Conservation (phyloP, 768 basidiomycete species). For the Termitomyces sp. region DNA sequence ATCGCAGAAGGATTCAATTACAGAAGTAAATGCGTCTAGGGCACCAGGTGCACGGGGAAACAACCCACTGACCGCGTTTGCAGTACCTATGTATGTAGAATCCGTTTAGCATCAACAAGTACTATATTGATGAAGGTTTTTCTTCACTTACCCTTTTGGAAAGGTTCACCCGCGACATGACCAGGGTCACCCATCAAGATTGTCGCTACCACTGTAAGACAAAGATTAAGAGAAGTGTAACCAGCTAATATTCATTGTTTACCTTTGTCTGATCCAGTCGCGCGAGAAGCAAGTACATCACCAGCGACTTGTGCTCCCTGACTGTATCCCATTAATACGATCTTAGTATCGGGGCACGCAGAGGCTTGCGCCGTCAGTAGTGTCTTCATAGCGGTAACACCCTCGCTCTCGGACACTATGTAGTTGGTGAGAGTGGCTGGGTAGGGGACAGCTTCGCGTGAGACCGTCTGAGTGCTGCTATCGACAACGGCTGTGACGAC, state of each 20-base stretch:
- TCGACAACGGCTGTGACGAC: conserved; percentile 10
- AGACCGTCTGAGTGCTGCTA: conserved; percentile 8
- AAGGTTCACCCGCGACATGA: conserved; percentile 9
- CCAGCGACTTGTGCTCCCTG: conserved; percentile 14
- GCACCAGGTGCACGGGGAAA: conserved; percentile 9
- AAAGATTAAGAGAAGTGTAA: neutral
- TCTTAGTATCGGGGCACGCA: conserved; percentile 11
- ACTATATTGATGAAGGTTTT: neutral
- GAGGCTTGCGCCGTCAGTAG: conserved; percentile 6
- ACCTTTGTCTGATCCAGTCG: conserved; percentile 10
- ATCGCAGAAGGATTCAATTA: conserved; percentile 21
- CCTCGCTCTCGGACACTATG: conserved; percentile 3
- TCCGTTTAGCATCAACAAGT: neutral
- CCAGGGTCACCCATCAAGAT: conserved; percentile 15
- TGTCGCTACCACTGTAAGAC: conserved; percentile 3
- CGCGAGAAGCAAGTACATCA: conserved; percentile 7
- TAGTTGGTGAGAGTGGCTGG: conserved; percentile 12
- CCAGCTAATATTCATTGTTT: neutral
- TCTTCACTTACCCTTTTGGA: conserved; percentile 7
- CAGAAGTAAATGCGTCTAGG: conserved; percentile 5
- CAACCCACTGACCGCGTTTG: conserved; percentile 7
- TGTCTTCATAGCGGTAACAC: conserved; percentile 10
- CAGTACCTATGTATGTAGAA: conserved; percentile 5
- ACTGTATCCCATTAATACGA: conserved; percentile 13
- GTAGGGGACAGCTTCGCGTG: conserved; percentile 9